Evolutionary conservation across 1,284 basidiomycete genomes (phyloP), one percentile per base, ranked within the genome.

Genomic region (Pyrrhoderma lamaoense): DNA sequence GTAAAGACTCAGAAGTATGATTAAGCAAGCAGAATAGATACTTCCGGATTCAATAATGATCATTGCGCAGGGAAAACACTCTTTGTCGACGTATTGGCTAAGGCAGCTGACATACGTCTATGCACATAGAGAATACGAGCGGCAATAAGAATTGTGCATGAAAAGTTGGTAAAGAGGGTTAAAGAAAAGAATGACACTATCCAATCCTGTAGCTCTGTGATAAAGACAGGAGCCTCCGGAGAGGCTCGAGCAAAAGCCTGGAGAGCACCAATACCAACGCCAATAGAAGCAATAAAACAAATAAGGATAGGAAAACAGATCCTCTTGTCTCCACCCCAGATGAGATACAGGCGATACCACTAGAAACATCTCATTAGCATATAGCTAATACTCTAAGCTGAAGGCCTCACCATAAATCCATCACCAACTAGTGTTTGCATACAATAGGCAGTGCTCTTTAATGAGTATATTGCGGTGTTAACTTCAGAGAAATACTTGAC

Each of bases 351-450:
- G 2, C 52, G 52, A 23, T 49, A 53, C 7, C 48, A 27, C 52
- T 53, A 4, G 19, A 45, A 42, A 2, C 19, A 19, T n/a, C 16
- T 1, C 5, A 18, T 44, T 19, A 46, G 38, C 23, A 14, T 5
- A 19, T 14, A 39, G 9, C 39, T 8, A 38, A 49, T 0, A 50
- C 8, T 39, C 11, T 37, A 11, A 9, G 5, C 21, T 40, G 38
- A 7, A 37, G 19, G 25, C 19, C 61, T 18, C 51, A 66, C 66
- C 54, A 66, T 61, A 21, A 67, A 63, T 31, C 63, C 60, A 51
- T 67, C 65, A 7, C 65, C 65, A 19, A 67, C 61, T 19, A 68
- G 50, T 1, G 65, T 67, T 55, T 68, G 66, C 8, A 58, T 55
- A 13, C 60, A 55, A 50, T 67, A 67, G 8, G 64, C 57, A 14